phyloP scores from a whole-genome alignment of 352 stramenopile genomes.

The Phytopythium montanum region DNA sequence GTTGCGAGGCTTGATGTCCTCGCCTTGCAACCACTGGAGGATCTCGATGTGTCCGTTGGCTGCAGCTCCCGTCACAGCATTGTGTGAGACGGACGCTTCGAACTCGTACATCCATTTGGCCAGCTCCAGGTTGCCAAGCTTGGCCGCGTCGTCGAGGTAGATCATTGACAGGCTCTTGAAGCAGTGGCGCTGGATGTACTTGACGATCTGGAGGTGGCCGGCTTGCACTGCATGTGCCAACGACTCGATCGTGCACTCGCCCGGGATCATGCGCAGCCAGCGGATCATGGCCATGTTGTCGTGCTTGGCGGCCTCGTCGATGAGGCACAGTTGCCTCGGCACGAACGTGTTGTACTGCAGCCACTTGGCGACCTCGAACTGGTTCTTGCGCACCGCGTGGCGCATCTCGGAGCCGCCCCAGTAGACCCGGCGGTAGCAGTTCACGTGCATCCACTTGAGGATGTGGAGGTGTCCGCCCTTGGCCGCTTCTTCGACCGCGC shows the following conservation, averaged over 20 bases:
- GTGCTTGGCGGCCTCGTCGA: slow-evolving; percentile 29
- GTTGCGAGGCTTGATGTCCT: background rate
- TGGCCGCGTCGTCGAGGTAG: slow-evolving; percentile 2
- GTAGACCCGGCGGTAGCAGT: slow-evolving; percentile 2
- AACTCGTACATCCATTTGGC: slow-evolving; percentile 1
- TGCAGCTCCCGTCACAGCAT: background rate
- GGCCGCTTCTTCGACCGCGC: slow-evolving; percentile 8
- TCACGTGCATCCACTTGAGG: slow-evolving; percentile 11
- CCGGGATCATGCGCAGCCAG: slow-evolving; percentile 29
- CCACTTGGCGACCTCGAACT: slow-evolving; percentile 4
- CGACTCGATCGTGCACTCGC: slow-evolving; percentile 31
- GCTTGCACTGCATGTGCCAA: slow-evolving; percentile 28
- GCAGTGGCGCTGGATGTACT: slow-evolving; percentile 32
- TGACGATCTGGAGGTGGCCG: slow-evolving; percentile 38
- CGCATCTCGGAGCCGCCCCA: slow-evolving; percentile 13
- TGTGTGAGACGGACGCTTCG: background rate
- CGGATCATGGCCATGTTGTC: slow-evolving; percentile 34
- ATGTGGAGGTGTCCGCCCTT: slow-evolving; percentile 11
- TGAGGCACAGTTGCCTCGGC: slow-evolving; percentile 9
- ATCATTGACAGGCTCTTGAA: background rate
- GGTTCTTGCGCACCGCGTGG: slow-evolving; percentile 8
- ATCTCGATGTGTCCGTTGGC: slow-evolving; percentile 7
- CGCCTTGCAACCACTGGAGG: slow-evolving; percentile 1
- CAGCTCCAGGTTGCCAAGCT: background rate
- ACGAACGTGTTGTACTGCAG: background rate